Base-by-base conservation (phyloP, 495 filamentous ascomycete species). In the Penicillium verhagenii region DNA sequence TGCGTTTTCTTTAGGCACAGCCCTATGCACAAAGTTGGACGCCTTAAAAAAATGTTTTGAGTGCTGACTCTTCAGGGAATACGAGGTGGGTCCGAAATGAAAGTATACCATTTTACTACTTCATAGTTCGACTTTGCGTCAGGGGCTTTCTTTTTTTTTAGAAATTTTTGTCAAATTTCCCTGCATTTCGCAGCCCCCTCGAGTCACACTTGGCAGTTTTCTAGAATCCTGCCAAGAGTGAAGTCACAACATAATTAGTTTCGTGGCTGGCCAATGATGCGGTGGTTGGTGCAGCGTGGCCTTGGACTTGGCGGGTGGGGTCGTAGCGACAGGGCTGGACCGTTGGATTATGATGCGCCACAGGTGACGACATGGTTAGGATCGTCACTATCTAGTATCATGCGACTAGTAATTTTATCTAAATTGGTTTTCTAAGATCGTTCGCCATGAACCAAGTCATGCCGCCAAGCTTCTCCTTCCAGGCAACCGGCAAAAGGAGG, bases 291-390 rank as follows among this genome's bases (percentile, higher is more conserved):
- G 26, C 33, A 46, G 54, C 51, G 29, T 26, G 33, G 51, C 38
- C 63, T 66, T 61, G 33, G 51, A 31, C 63, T 66, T 61, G 60
- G 57, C 57, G 58, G 47, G 60, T 64, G 64, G 59, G 54, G 63
- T 21, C 50, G 11, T 33, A 19, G 19, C 16, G 19, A 20, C 64
- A 64, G 64, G 64, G 64, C 64, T 65, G 62, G 54, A 35, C 37
- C 45, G 58, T 60, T 57, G 53, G 57, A 53, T 49, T 24, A 33
- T 24, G 47, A 50, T n/a, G 33, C 47, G 47, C 49, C 25, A 40
- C 49, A 28, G n/a, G 49, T 40, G 33, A 42, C 35, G 38, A 40
- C 23, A 52, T 4, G 47, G 16, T 19, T 13, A 23, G 23, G 26
- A 31, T 35, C 29, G 46, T 48, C 26, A 42, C 37, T 31, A n/a